Percentiles rank a stretch among this genome's conserved stretches.
phyloP scores from a whole-genome alignment of 805 yeast species.

The Sugiyamaella americana region DNA sequence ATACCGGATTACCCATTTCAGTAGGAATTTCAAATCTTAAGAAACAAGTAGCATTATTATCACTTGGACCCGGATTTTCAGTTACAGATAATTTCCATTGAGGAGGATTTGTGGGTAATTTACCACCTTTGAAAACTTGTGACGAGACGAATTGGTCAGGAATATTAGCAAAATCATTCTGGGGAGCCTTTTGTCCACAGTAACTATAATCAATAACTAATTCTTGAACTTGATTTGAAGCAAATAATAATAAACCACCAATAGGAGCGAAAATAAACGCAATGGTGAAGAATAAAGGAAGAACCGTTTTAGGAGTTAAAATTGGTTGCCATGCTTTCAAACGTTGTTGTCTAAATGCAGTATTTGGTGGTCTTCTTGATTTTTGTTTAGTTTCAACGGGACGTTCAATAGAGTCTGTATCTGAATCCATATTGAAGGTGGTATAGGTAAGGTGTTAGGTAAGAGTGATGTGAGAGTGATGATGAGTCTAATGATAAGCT shows the following conservation, averaged over 20 bases:
- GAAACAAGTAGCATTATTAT: conserved; percentile 43
- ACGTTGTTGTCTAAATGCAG: conserved; percentile 48
- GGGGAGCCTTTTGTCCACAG: conserved; percentile 54
- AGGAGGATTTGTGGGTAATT: conserved; percentile 40
- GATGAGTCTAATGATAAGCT: too few relatives aligned
- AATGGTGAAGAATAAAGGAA: conserved; percentile 70
- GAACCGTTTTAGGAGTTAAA: conserved; percentile 82
- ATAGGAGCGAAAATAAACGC: conserved; percentile 83
- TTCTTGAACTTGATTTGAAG: conserved; percentile 76
- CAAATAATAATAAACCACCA: conserved; percentile 75
- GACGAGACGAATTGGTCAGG: conserved; percentile 50
- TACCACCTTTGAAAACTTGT: conserved; percentile 53
- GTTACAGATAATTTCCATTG: conserved; percentile 54
- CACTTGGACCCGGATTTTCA: conserved; percentile 29
- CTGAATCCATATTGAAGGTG: conserved; percentile 28
- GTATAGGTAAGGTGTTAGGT: too few relatives aligned
- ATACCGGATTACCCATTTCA: conserved; percentile 64
- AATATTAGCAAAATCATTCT: conserved; percentile 32
- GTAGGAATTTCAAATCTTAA: conserved; percentile 68
- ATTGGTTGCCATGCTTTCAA: conserved; percentile 79
- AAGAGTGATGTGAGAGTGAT: too few relatives aligned
- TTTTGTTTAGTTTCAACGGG: conserved; percentile 31
- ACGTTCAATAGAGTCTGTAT: conserved; percentile 30
- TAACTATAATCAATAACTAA: conserved; percentile 67
- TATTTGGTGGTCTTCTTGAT: conserved; percentile 38